phyloP scores from a whole-genome alignment of 805 yeast species.

The Teunomyces kruisii region DNA sequence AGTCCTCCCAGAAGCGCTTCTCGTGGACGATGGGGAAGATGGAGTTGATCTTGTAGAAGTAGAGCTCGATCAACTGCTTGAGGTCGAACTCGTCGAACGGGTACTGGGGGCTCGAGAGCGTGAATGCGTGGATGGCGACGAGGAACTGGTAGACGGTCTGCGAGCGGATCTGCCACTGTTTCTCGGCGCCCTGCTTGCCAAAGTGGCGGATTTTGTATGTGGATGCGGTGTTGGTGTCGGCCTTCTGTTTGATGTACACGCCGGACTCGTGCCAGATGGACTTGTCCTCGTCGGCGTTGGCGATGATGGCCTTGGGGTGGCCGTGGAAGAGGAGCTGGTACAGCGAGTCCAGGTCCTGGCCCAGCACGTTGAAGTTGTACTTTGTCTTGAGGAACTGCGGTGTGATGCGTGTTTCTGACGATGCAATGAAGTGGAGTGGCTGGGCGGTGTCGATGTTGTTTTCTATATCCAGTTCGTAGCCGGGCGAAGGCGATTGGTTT shows the following conservation, averaged over 20 bases:
- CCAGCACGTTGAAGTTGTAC: constrained; percentile 25
- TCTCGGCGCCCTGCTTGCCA: constrained; percentile 11
- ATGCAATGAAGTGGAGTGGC: neutral
- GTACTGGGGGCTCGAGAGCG: constrained; percentile 23
- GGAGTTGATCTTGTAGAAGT: constrained; percentile 32
- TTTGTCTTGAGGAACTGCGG: constrained; percentile 18
- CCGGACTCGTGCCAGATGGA: constrained; percentile 27
- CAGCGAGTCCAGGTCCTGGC: constrained; percentile 16
- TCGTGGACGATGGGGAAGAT: constrained; percentile 33
- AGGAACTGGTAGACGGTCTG: constrained; percentile 17
- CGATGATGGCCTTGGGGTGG: constrained; percentile 27
- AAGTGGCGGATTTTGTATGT: constrained; percentile 9
- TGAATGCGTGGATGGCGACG: constrained; percentile 29
- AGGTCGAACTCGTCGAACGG: constrained; percentile 19
- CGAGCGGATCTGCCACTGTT: constrained; percentile 14
- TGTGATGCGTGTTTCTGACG: constrained; percentile 12
- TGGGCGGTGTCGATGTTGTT: neutral
- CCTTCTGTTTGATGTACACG: constrained; percentile 16
- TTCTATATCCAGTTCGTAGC: neutral
- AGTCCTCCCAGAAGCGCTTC: constrained; percentile 27
- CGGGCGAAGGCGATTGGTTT: too few relatives aligned
- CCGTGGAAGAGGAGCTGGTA: constrained; percentile 24
- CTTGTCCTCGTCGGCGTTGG: constrained; percentile 16
- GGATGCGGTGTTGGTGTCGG: constrained; percentile 6
- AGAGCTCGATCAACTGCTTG: constrained; percentile 22